A percentile compares a stretch with the other conserved stretches of the same genome.
Evolutionary conservation across 1,139 yeast species (phyloP).

Genomic region (Saccharomyces hybrid): DNA sequence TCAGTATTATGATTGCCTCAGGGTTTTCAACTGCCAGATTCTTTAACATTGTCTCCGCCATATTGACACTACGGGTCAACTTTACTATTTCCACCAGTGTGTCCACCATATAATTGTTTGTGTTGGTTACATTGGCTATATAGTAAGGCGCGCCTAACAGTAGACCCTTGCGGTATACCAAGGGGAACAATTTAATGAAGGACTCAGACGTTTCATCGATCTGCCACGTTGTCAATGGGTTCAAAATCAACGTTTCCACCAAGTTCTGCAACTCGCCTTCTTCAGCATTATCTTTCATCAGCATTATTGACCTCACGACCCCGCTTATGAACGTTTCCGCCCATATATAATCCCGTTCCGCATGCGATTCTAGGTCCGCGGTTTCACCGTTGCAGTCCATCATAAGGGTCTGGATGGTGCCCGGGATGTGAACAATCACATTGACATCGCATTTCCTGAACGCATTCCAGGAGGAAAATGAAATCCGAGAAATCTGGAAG

Average conservation of each 20-base stretch:
- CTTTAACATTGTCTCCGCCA: conserved; percentile 52
- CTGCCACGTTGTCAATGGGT: conserved; percentile 53
- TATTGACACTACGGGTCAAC: conserved; percentile 59
- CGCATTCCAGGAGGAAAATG: conserved; percentile 62
- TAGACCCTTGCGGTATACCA: conserved; percentile 60
- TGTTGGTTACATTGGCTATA: conserved; percentile 44
- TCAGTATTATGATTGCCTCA: conserved; percentile 49
- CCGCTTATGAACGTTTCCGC: conserved; percentile 75
- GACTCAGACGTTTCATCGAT: conserved; percentile 34
- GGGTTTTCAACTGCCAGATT: conserved; percentile 29
- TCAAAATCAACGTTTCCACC: conserved; percentile 55
- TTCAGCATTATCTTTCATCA: conserved; percentile 61
- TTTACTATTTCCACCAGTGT: conserved; percentile 66
- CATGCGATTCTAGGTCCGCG: conserved; percentile 20
- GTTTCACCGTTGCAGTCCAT: conserved; percentile 47
- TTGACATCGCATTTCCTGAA: conserved; percentile 69
- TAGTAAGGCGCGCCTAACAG: conserved; percentile 54
- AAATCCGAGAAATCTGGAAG: conserved; percentile 73
- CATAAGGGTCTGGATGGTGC: conserved; percentile 72
- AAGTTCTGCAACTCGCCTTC: conserved; percentile 60
- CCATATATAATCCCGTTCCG: conserved; percentile 50
- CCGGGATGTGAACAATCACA: conserved; percentile 67
- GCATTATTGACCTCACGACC: conserved; percentile 64
- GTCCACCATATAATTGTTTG: conserved; percentile 81
- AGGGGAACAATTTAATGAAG: conserved; percentile 46